phyloP scores from a whole-genome alignment of 805 yeast genomes.

The Blastobotrys muscicola region DNA sequence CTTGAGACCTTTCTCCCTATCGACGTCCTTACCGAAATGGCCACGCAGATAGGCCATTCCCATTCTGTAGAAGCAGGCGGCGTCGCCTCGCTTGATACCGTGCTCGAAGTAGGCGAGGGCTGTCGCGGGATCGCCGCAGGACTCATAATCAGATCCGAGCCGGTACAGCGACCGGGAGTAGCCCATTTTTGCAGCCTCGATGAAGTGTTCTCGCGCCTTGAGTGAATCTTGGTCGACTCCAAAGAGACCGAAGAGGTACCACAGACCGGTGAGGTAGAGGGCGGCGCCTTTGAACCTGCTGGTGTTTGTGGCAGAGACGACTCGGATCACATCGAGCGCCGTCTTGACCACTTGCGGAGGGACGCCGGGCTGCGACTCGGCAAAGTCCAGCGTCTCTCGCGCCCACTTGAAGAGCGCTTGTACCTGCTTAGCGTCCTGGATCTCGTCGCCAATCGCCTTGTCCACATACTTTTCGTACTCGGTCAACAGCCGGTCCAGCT shows the following conservation, averaged over 20 bases:
- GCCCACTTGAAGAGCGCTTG: conserved; percentile 25
- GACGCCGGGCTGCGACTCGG: conserved; percentile 23
- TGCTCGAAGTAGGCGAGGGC: conserved; percentile 27
- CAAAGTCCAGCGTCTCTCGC: conserved; percentile 21
- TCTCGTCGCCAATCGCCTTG: conserved; percentile 4
- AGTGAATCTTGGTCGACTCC: conserved; percentile 14
- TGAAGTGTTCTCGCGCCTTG: conserved; percentile 21
- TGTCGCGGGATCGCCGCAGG: conserved; percentile 21
- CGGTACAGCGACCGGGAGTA: conserved; percentile 29
- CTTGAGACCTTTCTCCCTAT: conserved; percentile 18
- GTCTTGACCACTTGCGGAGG: conserved; percentile 12
- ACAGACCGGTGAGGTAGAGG: conserved; percentile 22
- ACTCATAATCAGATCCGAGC: conserved; percentile 27
- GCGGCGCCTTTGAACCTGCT: conserved; percentile 21
- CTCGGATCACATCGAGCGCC: conserved; percentile 18
- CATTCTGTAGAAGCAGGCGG: conserved; percentile 32
- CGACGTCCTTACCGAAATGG: conserved; percentile 21
- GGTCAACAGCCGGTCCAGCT: conserved; percentile 10
- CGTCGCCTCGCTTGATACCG: conserved; percentile 29
- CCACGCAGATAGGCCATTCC: conserved; percentile 28
- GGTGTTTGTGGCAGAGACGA: conserved; percentile 13
- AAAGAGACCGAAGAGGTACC: conserved; percentile 22
- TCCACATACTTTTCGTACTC: conserved; percentile 9
- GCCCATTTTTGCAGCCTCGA: conserved; percentile 26
- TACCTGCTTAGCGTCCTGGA: conserved; percentile 5